These are phyloP conservation scores for Gossypium gossypioides DNA, from an alignment of 441 rosid genomes.

Conservation along the genomic window DNA sequence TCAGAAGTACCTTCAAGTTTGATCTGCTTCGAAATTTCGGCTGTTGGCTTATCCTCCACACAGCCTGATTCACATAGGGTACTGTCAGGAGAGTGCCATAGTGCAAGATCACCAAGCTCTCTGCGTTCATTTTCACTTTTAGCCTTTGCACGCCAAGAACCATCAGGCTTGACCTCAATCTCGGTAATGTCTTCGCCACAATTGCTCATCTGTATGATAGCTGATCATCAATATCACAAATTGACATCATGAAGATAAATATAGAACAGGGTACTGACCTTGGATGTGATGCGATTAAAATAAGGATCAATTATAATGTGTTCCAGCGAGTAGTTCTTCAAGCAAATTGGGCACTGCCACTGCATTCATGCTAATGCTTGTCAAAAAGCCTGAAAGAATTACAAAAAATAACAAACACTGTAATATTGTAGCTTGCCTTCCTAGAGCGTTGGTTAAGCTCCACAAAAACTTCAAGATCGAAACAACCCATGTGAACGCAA, in stretches of 20 bases:
- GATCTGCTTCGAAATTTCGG: slow-evolving; percentile 41
- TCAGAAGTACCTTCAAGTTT: slow-evolving; percentile 81
- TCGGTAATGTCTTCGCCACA: slow-evolving; percentile 87
- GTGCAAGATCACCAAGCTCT: slow-evolving; percentile 70
- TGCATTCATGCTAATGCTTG: slow-evolving; percentile 30
- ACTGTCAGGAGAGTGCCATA: slow-evolving; percentile 82
- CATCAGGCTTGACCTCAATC: slow-evolving; percentile 91
- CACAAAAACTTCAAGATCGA: slow-evolving; percentile 94
- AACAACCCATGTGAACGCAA: slow-evolving; percentile 93
- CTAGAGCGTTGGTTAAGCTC: slow-evolving; percentile 95
- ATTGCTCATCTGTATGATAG: slow-evolving; percentile 56
- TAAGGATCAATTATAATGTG: slow-evolving; percentile 78
- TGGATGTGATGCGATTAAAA: slow-evolving; percentile 75
- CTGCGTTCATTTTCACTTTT: slow-evolving; percentile 68
- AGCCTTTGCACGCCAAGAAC: slow-evolving; percentile 79
- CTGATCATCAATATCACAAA: not conserved
- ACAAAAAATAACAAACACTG: not conserved
- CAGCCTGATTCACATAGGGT: slow-evolving; percentile 32
- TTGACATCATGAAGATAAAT: not conserved
- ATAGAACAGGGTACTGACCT: slow-evolving; percentile 36
- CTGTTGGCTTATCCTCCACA: slow-evolving; percentile 37
- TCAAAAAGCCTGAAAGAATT: slow-evolving; percentile 10
- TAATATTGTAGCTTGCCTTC: slow-evolving; percentile 50
- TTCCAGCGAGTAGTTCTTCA: slow-evolving; percentile 86
- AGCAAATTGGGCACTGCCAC: slow-evolving; percentile 99